phyloP scores from a whole-genome alignment of 139 green algal genomes.

The Asterochloris sp. region DNA sequence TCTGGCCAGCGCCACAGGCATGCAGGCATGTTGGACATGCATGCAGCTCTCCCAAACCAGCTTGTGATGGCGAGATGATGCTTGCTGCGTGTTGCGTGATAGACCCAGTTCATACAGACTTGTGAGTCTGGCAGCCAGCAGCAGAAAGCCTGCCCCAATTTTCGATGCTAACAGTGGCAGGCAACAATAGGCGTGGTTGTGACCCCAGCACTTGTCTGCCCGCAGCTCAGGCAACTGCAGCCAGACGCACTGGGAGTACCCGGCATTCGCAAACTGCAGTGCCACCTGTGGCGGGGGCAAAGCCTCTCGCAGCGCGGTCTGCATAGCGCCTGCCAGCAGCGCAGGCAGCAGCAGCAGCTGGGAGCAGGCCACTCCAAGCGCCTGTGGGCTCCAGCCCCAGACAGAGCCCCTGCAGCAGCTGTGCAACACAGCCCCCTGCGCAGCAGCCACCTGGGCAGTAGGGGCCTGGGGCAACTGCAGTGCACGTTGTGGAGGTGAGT shows the following conservation, averaged over 20 bases:
- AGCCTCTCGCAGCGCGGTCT: slow-evolving; percentile 17
- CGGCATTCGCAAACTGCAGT: slow-evolving; percentile 30
- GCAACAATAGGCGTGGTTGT: too few species aligned
- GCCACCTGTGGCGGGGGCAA: slow-evolving; percentile 31
- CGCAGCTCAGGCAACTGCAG: neutral
- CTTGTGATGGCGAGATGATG: too few species aligned
- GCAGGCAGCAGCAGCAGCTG: neutral
- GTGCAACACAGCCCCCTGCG: slow-evolving; percentile 36
- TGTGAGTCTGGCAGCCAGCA: too few species aligned
- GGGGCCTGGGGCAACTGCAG: slow-evolving; percentile 31
- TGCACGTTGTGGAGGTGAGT: slow-evolving; percentile 30
- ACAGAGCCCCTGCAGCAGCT: neutral
- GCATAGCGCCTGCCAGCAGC: slow-evolving; percentile 16
- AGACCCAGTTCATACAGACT: too few species aligned
- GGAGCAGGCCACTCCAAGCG: neutral
- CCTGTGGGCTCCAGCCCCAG: slow-evolving; percentile 11
- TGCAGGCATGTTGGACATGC: too few species aligned
- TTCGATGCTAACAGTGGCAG: too few species aligned
- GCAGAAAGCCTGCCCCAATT: too few species aligned
- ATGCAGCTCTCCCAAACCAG: too few species aligned
- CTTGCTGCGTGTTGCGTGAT: too few species aligned
- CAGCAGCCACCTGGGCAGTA: slow-evolving; percentile 21
- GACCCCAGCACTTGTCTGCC: neutral
- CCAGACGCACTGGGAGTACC: slow-evolving; percentile 20
- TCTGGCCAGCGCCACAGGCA: too few species aligned